phyloP scores from a whole-genome alignment of 768 basidiomycete species.

The Fibroporia radiculosa region DNA sequence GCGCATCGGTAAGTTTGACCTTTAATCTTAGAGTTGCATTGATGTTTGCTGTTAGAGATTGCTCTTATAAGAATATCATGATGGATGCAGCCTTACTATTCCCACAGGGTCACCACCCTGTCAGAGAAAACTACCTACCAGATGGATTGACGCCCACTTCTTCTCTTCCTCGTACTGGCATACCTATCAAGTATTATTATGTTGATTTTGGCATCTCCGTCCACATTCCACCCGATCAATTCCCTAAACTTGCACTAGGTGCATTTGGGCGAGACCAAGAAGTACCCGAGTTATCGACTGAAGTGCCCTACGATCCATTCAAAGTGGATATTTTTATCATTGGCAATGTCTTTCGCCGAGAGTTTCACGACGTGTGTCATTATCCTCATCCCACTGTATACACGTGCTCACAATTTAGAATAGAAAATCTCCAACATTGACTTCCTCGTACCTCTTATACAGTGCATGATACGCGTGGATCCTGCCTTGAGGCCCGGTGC shows the following conservation, averaged over 20 bases:
- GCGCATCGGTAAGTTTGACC: slow-evolving; percentile 14
- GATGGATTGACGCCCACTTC: background rate
- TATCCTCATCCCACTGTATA: background rate
- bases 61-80: slow-evolving; percentile 15
- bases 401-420: background rate
- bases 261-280: slow-evolving; percentile 9
- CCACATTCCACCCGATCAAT: slow-evolving; percentile 4
- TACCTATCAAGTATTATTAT: slow-evolving; percentile 18
- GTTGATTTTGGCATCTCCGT: slow-evolving; percentile 22
- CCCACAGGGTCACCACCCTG: slow-evolving; percentile 18
- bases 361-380: slow-evolving; percentile 8
- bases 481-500: slow-evolving; percentile 6
- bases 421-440: slow-evolving; percentile 6
- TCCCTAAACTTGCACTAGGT: slow-evolving; percentile 8
- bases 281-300: slow-evolving; percentile 13
- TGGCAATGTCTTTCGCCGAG: slow-evolving; percentile 12
- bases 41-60: slow-evolving; percentile 11
- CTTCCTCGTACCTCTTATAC: slow-evolving; percentile 9
- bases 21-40: background rate
- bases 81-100: slow-evolving; percentile 16
- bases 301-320: slow-evolving; percentile 18
- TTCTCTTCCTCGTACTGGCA: background rate
- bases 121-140: background rate
- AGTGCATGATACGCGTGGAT: slow-evolving; percentile 7
- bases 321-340: slow-evolving; percentile 17